A percentile compares a stretch with the other conserved stretches of the same genome.
These are phyloP conservation scores for Fusarium ramigenum DNA, from an alignment of 2,329 filamentous ascomycete species.

Conservation along the genomic window DNA sequence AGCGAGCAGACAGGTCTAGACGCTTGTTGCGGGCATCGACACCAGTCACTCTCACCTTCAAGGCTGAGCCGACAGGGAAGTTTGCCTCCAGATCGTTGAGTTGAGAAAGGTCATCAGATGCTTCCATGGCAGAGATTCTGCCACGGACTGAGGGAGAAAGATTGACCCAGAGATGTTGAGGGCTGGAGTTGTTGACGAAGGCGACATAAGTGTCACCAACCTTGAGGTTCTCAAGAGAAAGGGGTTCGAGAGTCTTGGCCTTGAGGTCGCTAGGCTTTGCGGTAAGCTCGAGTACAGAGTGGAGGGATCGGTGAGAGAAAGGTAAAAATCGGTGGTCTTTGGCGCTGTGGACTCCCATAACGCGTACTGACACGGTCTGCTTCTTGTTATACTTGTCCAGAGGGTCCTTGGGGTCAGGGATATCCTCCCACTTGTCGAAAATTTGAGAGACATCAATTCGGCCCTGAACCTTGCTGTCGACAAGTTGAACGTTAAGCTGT, in stretches of 20 bases:
- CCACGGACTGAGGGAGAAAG: constrained; percentile 89
- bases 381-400: constrained; percentile 76
- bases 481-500: constrained; percentile 89
- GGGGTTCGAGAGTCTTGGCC: constrained; percentile 53
- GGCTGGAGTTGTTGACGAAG: constrained; percentile 89
- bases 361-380: constrained; percentile 76
- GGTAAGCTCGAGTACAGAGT: constrained; percentile 87
- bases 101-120: constrained; percentile 85
- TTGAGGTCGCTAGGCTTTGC: constrained; percentile 76
- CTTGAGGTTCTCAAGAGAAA: constrained; percentile 78
- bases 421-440: constrained; percentile 89
- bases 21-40: constrained; percentile 78
- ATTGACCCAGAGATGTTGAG: constrained; percentile 88
- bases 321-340: constrained; percentile 91
- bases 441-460: constrained; percentile 91
- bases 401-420: constrained; percentile 82
- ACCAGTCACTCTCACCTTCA: constrained; percentile 80
- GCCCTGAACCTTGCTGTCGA: constrained; percentile 79
- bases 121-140: constrained; percentile 81
- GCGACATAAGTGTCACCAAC: constrained; percentile 78
- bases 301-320: constrained; percentile 84
- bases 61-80: constrained; percentile 89
- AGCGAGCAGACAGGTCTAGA: constrained; percentile 84
- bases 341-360: constrained; percentile 89
- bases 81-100: constrained; percentile 78